Percentiles rank a stretch among this genome's conserved stretches.
Conservation (phyloP, 208 protist species). For the Herpetomonas muscarum region DNA sequence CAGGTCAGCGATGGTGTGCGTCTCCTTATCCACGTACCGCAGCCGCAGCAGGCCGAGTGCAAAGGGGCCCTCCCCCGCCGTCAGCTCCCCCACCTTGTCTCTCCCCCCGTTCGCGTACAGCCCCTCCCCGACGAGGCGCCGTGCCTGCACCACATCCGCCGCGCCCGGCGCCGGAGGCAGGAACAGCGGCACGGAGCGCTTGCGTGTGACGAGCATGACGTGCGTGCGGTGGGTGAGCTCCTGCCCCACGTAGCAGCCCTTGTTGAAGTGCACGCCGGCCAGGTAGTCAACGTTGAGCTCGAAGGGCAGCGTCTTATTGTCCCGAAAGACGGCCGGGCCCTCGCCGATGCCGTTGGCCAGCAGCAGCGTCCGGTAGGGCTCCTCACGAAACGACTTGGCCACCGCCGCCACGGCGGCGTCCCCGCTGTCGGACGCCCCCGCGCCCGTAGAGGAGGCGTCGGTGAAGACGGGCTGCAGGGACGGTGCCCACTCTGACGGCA, state of each 20-base stretch:
- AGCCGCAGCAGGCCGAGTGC: slow-evolving; percentile 70
- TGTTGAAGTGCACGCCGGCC: slow-evolving; percentile 88
- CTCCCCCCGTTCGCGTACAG: slow-evolving; percentile 35
- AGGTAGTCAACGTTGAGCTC: slow-evolving; percentile 93
- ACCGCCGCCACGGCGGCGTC: not conserved
- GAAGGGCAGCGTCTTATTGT: slow-evolving; percentile 79
- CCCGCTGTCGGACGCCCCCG: not conserved
- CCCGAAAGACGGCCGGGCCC: slow-evolving; percentile 58
- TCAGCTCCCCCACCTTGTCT: slow-evolving; percentile 64
- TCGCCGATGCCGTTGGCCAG: slow-evolving; percentile 79
- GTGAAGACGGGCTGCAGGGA: not conserved
- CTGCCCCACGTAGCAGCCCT: slow-evolving; percentile 97
- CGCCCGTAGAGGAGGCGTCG: not conserved
- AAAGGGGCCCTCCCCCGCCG: slow-evolving; percentile 31
- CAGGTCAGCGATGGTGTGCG: slow-evolving; percentile 35
- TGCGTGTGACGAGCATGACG: slow-evolving; percentile 91
- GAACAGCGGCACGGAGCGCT: slow-evolving; percentile 82
- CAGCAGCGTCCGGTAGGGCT: slow-evolving; percentile 49
- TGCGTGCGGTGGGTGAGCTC: slow-evolving; percentile 95
- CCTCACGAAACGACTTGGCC: slow-evolving; percentile 5
- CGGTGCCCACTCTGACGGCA: slow-evolving; percentile 11
- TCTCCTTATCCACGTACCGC: slow-evolving; percentile 61
- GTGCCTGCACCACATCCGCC: not conserved
- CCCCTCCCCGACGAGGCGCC: slow-evolving; percentile 22
- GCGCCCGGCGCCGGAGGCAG: slow-evolving; percentile 13